These are phyloP conservation scores for Moringa oleifera DNA, from an alignment of 345 rosid genomes.

Conservation along the genomic window DNA sequence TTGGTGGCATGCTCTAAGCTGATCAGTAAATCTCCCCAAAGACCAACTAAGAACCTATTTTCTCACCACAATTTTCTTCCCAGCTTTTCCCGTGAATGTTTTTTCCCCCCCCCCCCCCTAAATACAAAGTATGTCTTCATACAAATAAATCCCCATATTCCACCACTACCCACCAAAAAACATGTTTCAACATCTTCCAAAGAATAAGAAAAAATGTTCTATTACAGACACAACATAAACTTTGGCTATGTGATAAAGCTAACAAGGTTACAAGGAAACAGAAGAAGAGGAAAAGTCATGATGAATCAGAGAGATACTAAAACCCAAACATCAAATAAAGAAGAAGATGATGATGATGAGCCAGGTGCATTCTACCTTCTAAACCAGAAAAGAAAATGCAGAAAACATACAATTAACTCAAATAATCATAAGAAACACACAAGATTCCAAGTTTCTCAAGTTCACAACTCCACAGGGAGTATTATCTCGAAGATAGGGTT, in stretches of 20 bases:
- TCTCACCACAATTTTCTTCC: too few relatives aligned
- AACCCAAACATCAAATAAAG: not conserved
- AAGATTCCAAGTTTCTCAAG: slow-evolving; percentile 5
- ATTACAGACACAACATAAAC: not conserved
- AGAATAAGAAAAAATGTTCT: not conserved
- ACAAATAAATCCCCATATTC: not conserved
- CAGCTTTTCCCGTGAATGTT: not conserved
- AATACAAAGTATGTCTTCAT: not conserved
- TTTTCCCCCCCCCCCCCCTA: too few relatives aligned
- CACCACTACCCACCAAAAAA: not conserved
- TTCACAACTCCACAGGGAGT: slow-evolving; percentile 5
- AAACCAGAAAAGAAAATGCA: not conserved
- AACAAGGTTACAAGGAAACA: not conserved
- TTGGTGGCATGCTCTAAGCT: too few relatives aligned
- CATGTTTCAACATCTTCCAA: not conserved
- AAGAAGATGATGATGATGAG: not conserved
- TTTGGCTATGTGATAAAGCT: not conserved
- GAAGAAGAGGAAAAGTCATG: not conserved
- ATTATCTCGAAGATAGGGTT: slow-evolving; percentile 7
- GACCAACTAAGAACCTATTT: too few relatives aligned
- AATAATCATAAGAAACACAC: slow-evolving; percentile 6
- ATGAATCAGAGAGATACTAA: not conserved
- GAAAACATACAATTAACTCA: not conserved
- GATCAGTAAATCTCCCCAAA: too few relatives aligned
- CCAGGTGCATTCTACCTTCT: not conserved